Percentiles rank a stretch among this genome's conserved stretches.
phyloP scores from a whole-genome alignment of 331 rosid species.

The Acacia pycnantha region DNA sequence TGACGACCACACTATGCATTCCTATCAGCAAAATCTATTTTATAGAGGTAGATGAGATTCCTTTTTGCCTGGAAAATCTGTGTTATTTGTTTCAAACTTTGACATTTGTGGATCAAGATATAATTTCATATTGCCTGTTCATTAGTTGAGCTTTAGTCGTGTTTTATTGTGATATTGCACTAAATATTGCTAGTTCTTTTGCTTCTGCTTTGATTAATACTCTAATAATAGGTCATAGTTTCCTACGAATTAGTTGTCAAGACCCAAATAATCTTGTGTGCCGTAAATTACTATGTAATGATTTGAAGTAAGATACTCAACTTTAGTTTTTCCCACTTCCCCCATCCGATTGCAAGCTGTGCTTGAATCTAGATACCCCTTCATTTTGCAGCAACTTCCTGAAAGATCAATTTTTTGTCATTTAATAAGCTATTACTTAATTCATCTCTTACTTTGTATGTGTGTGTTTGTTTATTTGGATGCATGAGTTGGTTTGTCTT shows the following conservation, averaged over 20 bases:
- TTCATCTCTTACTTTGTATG: neutral
- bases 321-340: neutral
- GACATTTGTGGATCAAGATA: neutral
- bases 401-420: neutral
- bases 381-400: too few relatives aligned
- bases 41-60: neutral
- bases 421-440: neutral
- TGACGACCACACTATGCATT: neutral
- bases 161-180: neutral
- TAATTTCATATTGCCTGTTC: neutral
- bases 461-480: neutral
- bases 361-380: slow-evolving; percentile 3
- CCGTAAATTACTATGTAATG: neutral
- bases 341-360: neutral
- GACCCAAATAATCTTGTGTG: neutral
- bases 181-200: neutral
- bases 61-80: neutral
- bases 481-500: neutral
- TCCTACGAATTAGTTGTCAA: neutral
- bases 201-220: neutral
- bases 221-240: neutral
- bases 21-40: neutral
- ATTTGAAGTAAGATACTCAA: neutral
- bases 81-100: neutral
- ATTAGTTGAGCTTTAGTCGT: neutral